Evolutionary conservation across 2,329 filamentous ascomycete species (phyloP).

Genomic region (Calonectria pteridis): DNA sequence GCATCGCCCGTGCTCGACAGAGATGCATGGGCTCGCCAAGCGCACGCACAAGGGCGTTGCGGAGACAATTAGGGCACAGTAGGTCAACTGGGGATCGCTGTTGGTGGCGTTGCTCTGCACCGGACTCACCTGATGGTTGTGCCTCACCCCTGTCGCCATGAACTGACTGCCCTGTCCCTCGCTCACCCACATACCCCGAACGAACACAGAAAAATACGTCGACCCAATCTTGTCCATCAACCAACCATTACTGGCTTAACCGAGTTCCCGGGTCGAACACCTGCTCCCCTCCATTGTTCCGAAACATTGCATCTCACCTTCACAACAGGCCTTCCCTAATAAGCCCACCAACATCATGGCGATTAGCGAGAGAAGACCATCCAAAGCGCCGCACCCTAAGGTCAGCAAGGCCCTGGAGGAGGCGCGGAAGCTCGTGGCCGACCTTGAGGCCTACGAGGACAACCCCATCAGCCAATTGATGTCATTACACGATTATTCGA

Average conservation of each 20-base stretch:
- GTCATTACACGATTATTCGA: slow-evolving; percentile 42
- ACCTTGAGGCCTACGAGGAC: slow-evolving; percentile 44
- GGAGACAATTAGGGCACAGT: background rate
- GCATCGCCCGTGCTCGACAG: background rate
- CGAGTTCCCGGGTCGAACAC: slow-evolving; percentile 5
- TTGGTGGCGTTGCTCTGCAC: background rate
- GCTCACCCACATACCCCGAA: slow-evolving; percentile 7
- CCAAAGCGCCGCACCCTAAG: slow-evolving; percentile 38
- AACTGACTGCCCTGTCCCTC: slow-evolving; percentile 29
- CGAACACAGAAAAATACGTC: background rate
- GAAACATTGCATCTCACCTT: background rate
- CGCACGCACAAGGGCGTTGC: background rate
- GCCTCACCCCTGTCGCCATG: background rate
- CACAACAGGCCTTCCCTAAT: background rate
- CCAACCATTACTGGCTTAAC: background rate
- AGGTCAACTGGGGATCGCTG: background rate
- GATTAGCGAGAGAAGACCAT: background rate
- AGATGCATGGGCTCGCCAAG: background rate
- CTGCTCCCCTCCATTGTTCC: background rate
- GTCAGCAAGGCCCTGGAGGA: slow-evolving; percentile 44
- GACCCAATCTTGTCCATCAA: background rate
- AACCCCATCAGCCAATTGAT: slow-evolving; percentile 42
- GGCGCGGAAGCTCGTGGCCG: slow-evolving; percentile 42
- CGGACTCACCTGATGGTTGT: slow-evolving; percentile 11
- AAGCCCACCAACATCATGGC: background rate